Percentiles rank a stretch among this genome's conserved stretches.
phyloP scores from a whole-genome alignment of 805 yeast species.

The Saccharomycopsis guyanensis region DNA sequence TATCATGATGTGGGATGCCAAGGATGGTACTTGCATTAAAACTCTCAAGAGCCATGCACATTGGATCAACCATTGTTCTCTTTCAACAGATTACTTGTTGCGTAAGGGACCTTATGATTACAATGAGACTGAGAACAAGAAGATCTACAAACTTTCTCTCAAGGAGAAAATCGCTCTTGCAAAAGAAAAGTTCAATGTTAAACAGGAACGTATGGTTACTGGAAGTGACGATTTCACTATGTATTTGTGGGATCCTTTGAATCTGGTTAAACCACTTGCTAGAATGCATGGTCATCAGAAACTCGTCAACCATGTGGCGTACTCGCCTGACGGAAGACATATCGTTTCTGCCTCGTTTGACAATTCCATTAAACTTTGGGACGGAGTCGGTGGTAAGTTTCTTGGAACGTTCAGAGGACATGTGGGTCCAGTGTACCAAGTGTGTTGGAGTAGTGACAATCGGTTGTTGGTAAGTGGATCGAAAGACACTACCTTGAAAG shows the following conservation, averaged over 20 bases:
- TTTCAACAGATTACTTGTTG: conserved; percentile 83
- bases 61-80: conserved; percentile 93
- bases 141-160: conserved; percentile 31
- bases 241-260: conserved; percentile 93
- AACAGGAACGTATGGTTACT: conserved; percentile 80
- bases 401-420: conserved; percentile 90
- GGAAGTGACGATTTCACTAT: conserved; percentile 97
- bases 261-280: conserved; percentile 71
- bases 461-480: conserved; percentile 87
- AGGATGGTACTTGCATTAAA: conserved; percentile 68
- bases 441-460: conserved; percentile 96
- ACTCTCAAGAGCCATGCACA: conserved; percentile 87
- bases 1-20: conserved; percentile 83
- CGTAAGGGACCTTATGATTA: conserved; percentile 59
- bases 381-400: conserved; percentile 86
- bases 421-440: conserved; percentile 95
- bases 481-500: conserved; percentile 91
- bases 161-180: conserved; percentile 54
- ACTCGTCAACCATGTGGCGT: conserved; percentile 89
- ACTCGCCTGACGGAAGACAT: conserved; percentile 90
- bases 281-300: conserved; percentile 98
- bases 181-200: conserved; percentile 53
- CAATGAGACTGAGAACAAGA: conserved; percentile 32
- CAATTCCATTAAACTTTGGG: conserved; percentile 94
- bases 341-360: conserved; percentile 93